Base-by-base conservation (phyloP, 2,329 filamentous ascomycete species). In the Penicillium sp. region DNA sequence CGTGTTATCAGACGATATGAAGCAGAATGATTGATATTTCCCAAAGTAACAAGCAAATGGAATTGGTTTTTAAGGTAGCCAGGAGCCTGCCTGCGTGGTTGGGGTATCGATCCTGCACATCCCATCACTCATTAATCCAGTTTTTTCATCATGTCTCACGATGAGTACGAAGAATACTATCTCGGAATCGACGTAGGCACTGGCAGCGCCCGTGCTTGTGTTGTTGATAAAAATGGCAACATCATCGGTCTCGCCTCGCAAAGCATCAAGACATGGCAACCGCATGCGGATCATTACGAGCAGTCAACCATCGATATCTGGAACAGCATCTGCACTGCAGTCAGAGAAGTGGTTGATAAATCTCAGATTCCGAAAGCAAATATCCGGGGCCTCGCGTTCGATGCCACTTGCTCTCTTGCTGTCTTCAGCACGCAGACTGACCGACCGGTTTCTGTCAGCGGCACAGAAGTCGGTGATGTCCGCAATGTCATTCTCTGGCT, bases 401-500 rank as follows among this genome's bases (percentile, higher is more conserved):
- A 46, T n/a, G 44, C 44, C 3, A 46, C 44, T 22, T 46, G 44
- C 16, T 46, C 44, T 10, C 44, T 46, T 14, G 27, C 24, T n/a
- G 24, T 46, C 7, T 38, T 46, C 11, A 16, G n/a, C n/a, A 36
- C 5, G 0, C 27, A 46, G 11, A 34, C 29, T 8, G 31, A 95
- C 73, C 88, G 93, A 74, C 92, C 92, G 3, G 81, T 96, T 43
- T 81, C 88, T 21, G 89, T 97, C 16, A 95, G 91, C 3, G 89
- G 88, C 0, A 91, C 90, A 3, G 84, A 88, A 64, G 96, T 95
- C 67, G 82, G 88, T 62, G 88, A 92, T 64, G 90, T 94, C 71
- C 88, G 91, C 61, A 97, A 97, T 69, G 89, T 97, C 65, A 90
- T 97, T 55, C 80, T 97, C 29, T 97, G 92, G 92, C 88, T 97